Conservation (phyloP, 768 basidiomycete species). For the Arthromyces matolae region DNA sequence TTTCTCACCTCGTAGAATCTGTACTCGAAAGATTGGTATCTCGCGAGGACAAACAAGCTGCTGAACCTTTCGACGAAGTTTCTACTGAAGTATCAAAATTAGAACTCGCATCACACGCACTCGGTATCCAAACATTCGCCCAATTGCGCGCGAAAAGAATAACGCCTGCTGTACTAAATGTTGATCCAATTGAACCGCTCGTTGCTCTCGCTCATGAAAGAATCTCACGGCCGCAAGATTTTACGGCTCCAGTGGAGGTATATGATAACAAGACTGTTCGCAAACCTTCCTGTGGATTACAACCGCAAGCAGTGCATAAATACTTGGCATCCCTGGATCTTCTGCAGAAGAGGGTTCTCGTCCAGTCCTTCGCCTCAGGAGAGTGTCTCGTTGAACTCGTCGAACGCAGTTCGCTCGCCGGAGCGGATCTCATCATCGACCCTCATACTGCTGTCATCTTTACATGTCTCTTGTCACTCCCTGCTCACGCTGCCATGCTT, state of each 20-base stretch:
- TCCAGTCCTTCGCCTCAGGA: constrained; percentile 44
- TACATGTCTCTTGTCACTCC: constrained; percentile 23
- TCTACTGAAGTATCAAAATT: neutral
- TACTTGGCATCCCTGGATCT: constrained; percentile 70
- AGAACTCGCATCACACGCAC: constrained; percentile 18
- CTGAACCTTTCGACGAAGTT: neutral
- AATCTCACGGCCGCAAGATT: constrained; percentile 8
- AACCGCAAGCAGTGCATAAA: constrained; percentile 42
- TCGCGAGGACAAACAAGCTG: neutral
- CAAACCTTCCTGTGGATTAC: constrained; percentile 30
- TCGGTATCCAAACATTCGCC: constrained; percentile 36
- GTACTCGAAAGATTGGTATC: neutral
- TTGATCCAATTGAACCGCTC: neutral
- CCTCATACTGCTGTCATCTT: constrained; percentile 50
- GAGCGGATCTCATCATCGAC: constrained; percentile 66
- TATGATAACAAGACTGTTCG: constrained; percentile 43
- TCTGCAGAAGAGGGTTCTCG: constrained; percentile 63
- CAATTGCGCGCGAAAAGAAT: constrained; percentile 38
- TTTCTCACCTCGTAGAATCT: no score
- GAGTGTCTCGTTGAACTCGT: constrained; percentile 52
- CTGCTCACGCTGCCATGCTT: constrained; percentile 45
- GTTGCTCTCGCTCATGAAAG: neutral
- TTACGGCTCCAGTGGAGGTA: constrained; percentile 36
- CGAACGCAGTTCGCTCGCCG: constrained; percentile 59
- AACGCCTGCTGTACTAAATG: constrained; percentile 5